Base-by-base conservation (phyloP, 495 filamentous ascomycete species). In the Saxispiralis lemnorum region DNA sequence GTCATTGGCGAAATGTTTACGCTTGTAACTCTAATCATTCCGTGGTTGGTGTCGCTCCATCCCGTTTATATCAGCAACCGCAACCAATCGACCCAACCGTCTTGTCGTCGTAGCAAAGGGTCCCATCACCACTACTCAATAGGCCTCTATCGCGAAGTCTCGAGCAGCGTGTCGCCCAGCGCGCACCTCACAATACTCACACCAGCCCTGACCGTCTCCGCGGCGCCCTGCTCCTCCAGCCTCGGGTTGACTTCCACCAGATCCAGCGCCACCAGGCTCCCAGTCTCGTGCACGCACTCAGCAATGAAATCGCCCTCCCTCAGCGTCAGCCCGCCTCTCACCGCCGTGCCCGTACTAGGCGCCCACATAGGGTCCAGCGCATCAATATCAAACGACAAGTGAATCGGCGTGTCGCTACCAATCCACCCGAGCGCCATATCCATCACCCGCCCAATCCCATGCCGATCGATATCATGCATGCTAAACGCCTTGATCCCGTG, bases 241-340 rank as follows among this genome's bases (percentile, higher is more conserved):
- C 73, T 80, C 7, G 88, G 88, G 65, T 99, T 99, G 45, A 99
- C 92, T 63, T 99, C 89, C 15, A 83, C 92, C 57, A 99, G 65
- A 59, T 99, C 89, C 65, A 99, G 75, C 11, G 88, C 86, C 6
- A 96, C 69, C 45, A 96, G 60, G 56, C 77, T 85, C 18, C 92
- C 92, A 1, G 87, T 94, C 67, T 87, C 75, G 57, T 93, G 86
- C 24, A 99, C 84, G 53, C 78, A 83, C 64, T 99, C 89, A 53
- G 85, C 92, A 63, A 99, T 99, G 66, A 80, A 99, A 58, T 96
- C 92, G 35, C 92, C 89, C 66, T 99, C 89, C 34, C 89, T 71
- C 52, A 99, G 69, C 13, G 92, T 99, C 61, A 99, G 59, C 0
- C 89, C 89, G n/a, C 89, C 89, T 54, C 92, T 70, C 19, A 99